Percentiles rank a stretch among this genome's conserved stretches.
phyloP scores from a whole-genome alignment of 257 asterid species.

The Handroanthus guayacan region DNA sequence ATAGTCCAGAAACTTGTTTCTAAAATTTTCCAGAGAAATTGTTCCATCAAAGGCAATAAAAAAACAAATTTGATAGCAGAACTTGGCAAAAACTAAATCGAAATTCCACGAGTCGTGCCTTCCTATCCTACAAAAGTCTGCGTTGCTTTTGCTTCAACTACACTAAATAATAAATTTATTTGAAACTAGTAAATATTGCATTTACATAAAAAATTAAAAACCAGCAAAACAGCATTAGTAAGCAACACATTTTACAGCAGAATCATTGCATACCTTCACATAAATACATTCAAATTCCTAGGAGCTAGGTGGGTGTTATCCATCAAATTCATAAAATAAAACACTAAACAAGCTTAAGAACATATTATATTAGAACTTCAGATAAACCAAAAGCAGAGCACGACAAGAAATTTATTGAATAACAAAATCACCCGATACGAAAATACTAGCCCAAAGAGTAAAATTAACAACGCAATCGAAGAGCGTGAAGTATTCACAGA shows the following conservation, averaged over 20 bases:
- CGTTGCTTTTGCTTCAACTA: constrained; percentile 2
- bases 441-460: neutral
- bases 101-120: neutral
- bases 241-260: neutral
- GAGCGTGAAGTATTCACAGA: neutral
- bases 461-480: neutral
- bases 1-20: neutral
- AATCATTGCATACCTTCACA: neutral
- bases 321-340: neutral
- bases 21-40: constrained; percentile 16
- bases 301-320: constrained; percentile 3
- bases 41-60: neutral
- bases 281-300: neutral
- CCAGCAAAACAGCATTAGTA: constrained; percentile 14
- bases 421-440: neutral
- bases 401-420: neutral
- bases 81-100: neutral
- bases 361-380: neutral
- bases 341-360: neutral
- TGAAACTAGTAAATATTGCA: neutral
- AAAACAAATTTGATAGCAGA: neutral
- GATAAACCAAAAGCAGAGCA: neutral
- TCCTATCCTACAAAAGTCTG: neutral
- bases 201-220: neutral
- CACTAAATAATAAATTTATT: neutral